Evolutionary conservation across 2,329 filamentous ascomycete genomes (phyloP).

Genomic region (Apiospora sp.): DNA sequence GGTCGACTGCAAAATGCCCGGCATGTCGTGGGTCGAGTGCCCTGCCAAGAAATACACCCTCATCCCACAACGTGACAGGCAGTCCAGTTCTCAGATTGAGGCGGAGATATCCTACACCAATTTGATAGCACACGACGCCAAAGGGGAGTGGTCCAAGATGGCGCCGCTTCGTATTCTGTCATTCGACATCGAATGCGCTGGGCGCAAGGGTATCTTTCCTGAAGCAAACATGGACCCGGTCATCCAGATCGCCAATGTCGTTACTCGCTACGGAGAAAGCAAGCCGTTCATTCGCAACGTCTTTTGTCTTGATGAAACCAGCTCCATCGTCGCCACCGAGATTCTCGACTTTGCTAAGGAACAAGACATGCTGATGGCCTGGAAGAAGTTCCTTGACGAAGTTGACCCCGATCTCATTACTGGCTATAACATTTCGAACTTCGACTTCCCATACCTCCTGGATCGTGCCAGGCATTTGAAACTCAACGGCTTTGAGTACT

Average conservation of each 20-base stretch:
- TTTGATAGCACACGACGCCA: conserved; percentile 84
- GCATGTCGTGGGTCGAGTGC: conserved; percentile 98
- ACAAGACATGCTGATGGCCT: conserved; percentile 88
- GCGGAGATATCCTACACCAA: conserved; percentile 84
- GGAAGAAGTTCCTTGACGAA: conserved; percentile 88
- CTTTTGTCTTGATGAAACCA: conserved; percentile 92
- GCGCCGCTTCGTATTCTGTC: conserved; percentile 91
- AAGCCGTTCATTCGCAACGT: conserved; percentile 97
- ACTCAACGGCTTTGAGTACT: conserved; percentile 81
- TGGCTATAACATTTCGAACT: conserved; percentile 98
- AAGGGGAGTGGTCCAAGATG: conserved; percentile 98
- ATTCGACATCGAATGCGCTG: conserved; percentile 98
- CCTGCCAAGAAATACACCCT: conserved; percentile 77
- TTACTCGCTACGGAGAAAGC: conserved; percentile 91
- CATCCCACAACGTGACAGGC: conserved; percentile 69
- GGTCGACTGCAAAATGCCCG: conserved; percentile 93
- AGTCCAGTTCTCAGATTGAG: conserved; percentile 97
- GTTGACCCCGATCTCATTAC: conserved; percentile 98
- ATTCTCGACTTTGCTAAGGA: conserved; percentile 85
- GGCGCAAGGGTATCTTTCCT: conserved; percentile 96
- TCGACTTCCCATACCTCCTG: conserved; percentile 96
- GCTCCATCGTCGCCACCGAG: conserved; percentile 92
- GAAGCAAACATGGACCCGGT: conserved; percentile 92
- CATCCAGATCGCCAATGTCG: conserved; percentile 97
- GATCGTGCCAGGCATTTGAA: conserved; percentile 88